Percentiles rank a stretch among this genome's conserved stretches.
Conservation (phyloP, 768 basidiomycete genomes). For the Boletus rubropictus region DNA sequence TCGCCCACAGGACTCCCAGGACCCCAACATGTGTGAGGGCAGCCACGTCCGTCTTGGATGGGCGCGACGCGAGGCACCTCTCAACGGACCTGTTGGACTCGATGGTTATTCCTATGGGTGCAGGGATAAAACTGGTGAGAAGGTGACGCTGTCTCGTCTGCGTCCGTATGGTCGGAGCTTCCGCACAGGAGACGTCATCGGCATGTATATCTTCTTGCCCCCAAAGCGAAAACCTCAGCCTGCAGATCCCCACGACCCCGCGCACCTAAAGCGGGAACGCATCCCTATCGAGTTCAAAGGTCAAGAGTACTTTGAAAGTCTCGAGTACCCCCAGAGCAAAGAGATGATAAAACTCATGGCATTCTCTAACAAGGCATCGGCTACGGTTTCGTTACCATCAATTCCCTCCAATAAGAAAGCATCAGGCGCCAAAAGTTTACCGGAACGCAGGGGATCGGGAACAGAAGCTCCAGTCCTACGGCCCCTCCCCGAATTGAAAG, state of each 20-base stretch:
- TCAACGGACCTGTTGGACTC: conserved; percentile 88
- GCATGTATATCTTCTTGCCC: conserved; percentile 90
- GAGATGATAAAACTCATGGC: conserved; percentile 92
- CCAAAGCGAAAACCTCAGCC: conserved; percentile 50
- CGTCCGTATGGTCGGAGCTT: conserved; percentile 72
- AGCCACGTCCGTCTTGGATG: conserved; percentile 88
- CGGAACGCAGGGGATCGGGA: conserved; percentile 43
- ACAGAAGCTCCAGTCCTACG: conserved; percentile 44
- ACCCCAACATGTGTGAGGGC: conserved; percentile 51
- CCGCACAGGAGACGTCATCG: conserved; percentile 80
- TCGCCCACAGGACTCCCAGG: conserved; percentile 33
- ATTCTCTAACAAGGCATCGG: conserved; percentile 54
- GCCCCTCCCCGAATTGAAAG: conserved; percentile 60
- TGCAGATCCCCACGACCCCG: conserved; percentile 72
- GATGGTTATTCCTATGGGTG: conserved; percentile 92
- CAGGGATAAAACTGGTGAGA: conserved; percentile 90
- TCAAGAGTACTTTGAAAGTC: conserved; percentile 93
- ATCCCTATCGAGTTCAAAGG: conserved; percentile 93
- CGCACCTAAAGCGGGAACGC: conserved; percentile 79
- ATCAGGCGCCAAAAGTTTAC: conserved; percentile 60
- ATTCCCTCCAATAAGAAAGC: conserved; percentile 54
- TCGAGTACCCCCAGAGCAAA: conserved; percentile 83
- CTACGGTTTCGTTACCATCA: conserved; percentile 52
- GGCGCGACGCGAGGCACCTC: conserved; percentile 86
- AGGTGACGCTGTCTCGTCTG: conserved; percentile 77